phyloP scores from a whole-genome alignment of 768 basidiomycete genomes.

The Suillus bovinus region DNA sequence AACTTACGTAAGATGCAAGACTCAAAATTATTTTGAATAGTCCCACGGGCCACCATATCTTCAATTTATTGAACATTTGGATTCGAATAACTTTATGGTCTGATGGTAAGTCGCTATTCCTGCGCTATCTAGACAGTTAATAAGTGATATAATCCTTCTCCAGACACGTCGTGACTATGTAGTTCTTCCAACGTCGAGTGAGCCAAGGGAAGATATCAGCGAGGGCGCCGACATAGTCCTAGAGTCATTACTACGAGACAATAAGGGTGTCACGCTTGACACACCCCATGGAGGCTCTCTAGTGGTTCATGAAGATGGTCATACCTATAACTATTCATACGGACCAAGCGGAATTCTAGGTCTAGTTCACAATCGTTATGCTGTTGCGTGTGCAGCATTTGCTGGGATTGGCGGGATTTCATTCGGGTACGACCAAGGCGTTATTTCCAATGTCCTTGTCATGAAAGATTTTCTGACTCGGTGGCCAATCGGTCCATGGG shows the following conservation, averaged over 20 bases:
- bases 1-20: neutral
- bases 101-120: slow-evolving; percentile 7
- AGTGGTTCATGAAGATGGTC: slow-evolving; percentile 20
- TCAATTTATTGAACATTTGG: neutral
- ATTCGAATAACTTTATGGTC: slow-evolving; percentile 8
- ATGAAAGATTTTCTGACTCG: slow-evolving; percentile 71
- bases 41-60: neutral
- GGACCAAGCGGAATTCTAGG: slow-evolving; percentile 71
- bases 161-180: slow-evolving; percentile 43
- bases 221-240: neutral
- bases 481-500: slow-evolving; percentile 71
- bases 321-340: slow-evolving; percentile 65
- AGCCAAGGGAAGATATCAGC: neutral
- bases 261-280: slow-evolving; percentile 19
- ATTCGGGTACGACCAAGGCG: slow-evolving; percentile 85
- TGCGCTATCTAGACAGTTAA: slow-evolving; percentile 39
- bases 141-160: slow-evolving; percentile 66
- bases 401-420: slow-evolving; percentile 76
- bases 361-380: slow-evolving; percentile 62
- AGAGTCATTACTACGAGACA: slow-evolving; percentile 20
- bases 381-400: slow-evolving; percentile 67
- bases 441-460: slow-evolving; percentile 83
- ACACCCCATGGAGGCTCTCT: slow-evolving; percentile 30
- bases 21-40: neutral
- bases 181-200: neutral